A percentile compares a stretch with the other conserved stretches of the same genome.
Conservation (phyloP, 208 protist species). For the Wallacemonas sp. region DNA sequence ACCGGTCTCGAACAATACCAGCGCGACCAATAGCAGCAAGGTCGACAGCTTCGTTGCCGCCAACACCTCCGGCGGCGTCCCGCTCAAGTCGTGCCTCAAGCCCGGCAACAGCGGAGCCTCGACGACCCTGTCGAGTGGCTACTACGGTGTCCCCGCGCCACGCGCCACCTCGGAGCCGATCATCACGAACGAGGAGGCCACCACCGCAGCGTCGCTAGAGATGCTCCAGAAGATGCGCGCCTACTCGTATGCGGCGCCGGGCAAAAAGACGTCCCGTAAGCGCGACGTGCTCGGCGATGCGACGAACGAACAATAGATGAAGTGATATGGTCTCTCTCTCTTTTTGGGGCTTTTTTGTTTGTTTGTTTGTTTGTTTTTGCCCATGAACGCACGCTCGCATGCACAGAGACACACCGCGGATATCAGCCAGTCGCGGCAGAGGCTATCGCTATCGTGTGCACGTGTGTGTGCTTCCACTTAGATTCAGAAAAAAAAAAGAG, state of each 20-base stretch:
- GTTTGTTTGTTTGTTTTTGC: constrained; percentile 9
- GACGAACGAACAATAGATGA: constrained; percentile 53
- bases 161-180: constrained; percentile 58
- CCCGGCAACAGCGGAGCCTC: constrained; percentile 2
- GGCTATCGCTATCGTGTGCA: not conserved
- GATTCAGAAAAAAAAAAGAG: not conserved
- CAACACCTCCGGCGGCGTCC: constrained; percentile 29
- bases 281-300: constrained; percentile 65
- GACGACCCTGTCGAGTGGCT: not conserved
- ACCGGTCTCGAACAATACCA: constrained; percentile 6
- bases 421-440: too few relatives aligned
- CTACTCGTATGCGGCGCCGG: constrained; percentile 45
- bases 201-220: constrained; percentile 20
- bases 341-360: not conserved
- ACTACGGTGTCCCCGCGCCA: constrained; percentile 51
- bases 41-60: constrained; percentile 49
- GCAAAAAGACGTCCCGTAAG: constrained; percentile 53
- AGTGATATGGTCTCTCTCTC: not conserved
- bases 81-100: constrained; percentile 62
- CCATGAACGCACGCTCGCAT: not conserved
- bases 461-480: constrained; percentile 14
- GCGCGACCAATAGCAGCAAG: constrained; percentile 18
- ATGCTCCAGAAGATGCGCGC: constrained; percentile 52
- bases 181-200: constrained; percentile 20
- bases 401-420: not conserved